Percentiles rank a stretch among this genome's conserved stretches.
Evolutionary conservation across 2,329 filamentous ascomycete species (phyloP).

Genomic region (Cercospora brassicicola): DNA sequence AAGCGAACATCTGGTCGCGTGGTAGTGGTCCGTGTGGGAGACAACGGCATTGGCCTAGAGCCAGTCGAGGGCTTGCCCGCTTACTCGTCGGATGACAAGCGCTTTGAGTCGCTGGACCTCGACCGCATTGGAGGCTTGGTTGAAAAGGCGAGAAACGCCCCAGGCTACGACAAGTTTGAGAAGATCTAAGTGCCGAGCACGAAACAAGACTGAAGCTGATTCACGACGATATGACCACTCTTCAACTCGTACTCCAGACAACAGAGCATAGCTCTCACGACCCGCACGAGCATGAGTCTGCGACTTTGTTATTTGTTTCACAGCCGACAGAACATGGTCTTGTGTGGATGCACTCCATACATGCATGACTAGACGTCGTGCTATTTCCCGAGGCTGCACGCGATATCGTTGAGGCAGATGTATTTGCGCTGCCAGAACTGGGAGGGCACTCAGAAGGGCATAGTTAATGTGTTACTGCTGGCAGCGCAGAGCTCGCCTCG

Average conservation of each 20-base stretch:
- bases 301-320: constrained; percentile 22
- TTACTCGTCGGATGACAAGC: constrained; percentile 74
- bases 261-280: constrained; percentile 19
- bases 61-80: constrained; percentile 79
- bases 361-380: neutral
- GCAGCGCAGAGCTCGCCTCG: constrained; percentile 10
- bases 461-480: constrained; percentile 27
- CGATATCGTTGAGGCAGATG: neutral
- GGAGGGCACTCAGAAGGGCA: neutral
- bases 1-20: constrained; percentile 81
- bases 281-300: constrained; percentile 22
- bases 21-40: constrained; percentile 86
- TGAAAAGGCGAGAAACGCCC: constrained; percentile 64
- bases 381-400: neutral
- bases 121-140: constrained; percentile 91
- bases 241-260: constrained; percentile 22
- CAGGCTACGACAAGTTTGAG: constrained; percentile 22
- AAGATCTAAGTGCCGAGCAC: constrained; percentile 13
- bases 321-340: neutral
- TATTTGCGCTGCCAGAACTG: neutral
- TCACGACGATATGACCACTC: constrained; percentile 30
- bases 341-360: neutral
- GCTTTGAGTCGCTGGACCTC: constrained; percentile 93
- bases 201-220: constrained; percentile 22
- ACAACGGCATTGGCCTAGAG: constrained; percentile 84